Evolutionary conservation across 768 basidiomycete species (phyloP), one percentile per base, ranked within the genome.

Genomic region (Boletus subcaerulescens): DNA sequence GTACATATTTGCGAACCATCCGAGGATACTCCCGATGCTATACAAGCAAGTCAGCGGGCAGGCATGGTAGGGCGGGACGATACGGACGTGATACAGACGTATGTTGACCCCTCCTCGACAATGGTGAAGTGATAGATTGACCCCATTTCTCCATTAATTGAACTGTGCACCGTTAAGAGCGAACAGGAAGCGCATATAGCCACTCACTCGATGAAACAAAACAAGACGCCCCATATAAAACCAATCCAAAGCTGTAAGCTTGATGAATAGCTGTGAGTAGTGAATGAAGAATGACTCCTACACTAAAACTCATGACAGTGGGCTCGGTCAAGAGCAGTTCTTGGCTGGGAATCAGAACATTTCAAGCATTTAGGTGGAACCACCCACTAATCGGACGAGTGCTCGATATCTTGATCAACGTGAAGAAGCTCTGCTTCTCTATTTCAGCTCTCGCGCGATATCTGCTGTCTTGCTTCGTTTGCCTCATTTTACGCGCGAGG

Each of bases 181-280:
- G 47, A 45, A 31, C 4, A 15, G 18, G 24, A 24, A 5, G 31
- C 29, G 42, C 36, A 33, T 40, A 54, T n/a, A 24, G 12, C 10
- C 44, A 48, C 73, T 32, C 61, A 85, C 83, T 82, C 81, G 31
- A 89, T 75, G 64, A 91, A 71, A 50, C 82, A 84, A 62, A 81
- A 93, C 20, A 86, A 67, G 6, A 90, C 80, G 0, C 90, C 90
- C 89, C 90, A 93, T 0, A 80, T 78, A 55, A 92, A 83, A 48
- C 84, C 83, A 31, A 84, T 71, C 86, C 85, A 87, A n/a, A 87
- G 63, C 85, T 89, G 67, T 33, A 26, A 1, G 7, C 26, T 6
- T 3, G 41, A 18, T 26, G 36, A 54, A 63, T 13, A 67, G 41
- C 44, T 17, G 4, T 40, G 40, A 43, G 12, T 24, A 35, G 38